Percentiles rank a stretch among this genome's conserved stretches.
phyloP scores from a whole-genome alignment of 139 green algal species.

The Nannochloris sp. region DNA sequence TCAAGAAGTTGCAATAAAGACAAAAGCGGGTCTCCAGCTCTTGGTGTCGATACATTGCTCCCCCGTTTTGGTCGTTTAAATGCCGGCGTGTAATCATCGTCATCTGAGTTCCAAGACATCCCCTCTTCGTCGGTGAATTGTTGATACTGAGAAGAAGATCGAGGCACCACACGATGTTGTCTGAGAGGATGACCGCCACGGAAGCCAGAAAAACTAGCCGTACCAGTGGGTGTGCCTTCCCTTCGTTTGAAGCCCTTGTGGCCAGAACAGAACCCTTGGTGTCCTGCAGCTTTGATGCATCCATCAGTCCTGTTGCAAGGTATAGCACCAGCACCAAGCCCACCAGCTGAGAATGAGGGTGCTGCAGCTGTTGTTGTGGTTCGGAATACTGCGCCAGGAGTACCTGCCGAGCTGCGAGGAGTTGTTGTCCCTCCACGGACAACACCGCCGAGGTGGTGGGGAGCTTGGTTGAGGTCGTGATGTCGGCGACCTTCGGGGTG shows the following conservation, averaged over 20 bases:
- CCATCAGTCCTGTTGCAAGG: slow-evolving; percentile 28
- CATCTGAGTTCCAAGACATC: neutral
- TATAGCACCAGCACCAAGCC: neutral
- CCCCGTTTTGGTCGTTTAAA: neutral
- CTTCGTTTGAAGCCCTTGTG: slow-evolving; percentile 42
- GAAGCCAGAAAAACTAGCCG: neutral
- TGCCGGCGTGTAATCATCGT: slow-evolving; percentile 12
- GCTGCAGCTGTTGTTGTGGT: neutral
- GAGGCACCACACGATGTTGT: no score
- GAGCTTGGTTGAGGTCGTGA: neutral
- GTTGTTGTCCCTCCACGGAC: neutral
- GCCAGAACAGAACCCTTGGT: slow-evolving; percentile 44
- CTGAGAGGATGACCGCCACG: neutral
- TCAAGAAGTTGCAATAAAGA: slow-evolving; percentile 14
- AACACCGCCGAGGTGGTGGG: neutral
- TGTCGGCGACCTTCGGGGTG: neutral
- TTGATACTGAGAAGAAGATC: no score
- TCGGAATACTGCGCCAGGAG: no score
- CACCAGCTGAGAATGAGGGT: neutral
- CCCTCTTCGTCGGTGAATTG: neutral
- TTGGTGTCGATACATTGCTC: neutral
- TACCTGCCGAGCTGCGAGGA: neutral
- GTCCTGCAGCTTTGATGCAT: slow-evolving; percentile 34
- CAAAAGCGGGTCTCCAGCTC: slow-evolving; percentile 14
- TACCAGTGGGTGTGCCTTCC: neutral